Percentiles rank a stretch among this genome's conserved stretches.
Evolutionary conservation across 805 yeast species (phyloP).

Genomic region (Wickerhamiella qilinensis): DNA sequence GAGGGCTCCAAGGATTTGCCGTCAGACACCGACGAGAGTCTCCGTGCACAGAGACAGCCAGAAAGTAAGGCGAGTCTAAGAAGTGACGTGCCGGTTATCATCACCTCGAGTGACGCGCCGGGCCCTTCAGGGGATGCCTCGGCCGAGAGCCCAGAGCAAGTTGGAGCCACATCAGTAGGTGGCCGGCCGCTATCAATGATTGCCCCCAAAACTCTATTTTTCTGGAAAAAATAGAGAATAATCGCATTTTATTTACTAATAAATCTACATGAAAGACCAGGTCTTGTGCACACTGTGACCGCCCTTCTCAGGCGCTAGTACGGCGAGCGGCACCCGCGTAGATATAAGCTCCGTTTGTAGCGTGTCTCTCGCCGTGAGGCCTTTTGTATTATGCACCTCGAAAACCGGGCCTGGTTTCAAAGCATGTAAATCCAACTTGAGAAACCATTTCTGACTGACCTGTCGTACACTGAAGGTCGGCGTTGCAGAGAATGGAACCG

Average conservation of each 20-base stretch:
- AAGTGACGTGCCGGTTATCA: no score
- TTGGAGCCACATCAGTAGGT: no score
- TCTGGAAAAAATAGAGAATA: no score
- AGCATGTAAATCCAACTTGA: slow-evolving; percentile 7
- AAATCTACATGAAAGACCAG: slow-evolving; percentile 8
- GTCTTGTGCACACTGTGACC: slow-evolving; percentile 8
- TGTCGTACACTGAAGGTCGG: slow-evolving; percentile 12
- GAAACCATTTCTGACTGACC: slow-evolving; percentile 11
- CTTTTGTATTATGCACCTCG: background rate
- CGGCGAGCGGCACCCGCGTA: slow-evolving; percentile 11
- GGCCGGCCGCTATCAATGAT: background rate
- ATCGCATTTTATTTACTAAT: background rate
- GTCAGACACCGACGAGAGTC: no score
- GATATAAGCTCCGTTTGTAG: slow-evolving; percentile 1
- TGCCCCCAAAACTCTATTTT: background rate
- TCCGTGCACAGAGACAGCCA: no score
- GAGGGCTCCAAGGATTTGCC: no score
- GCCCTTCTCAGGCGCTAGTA: slow-evolving; percentile 12
- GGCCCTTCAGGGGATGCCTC: no score
- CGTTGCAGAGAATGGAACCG: slow-evolving; percentile 11
- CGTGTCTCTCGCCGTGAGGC: background rate
- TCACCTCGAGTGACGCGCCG: no score
- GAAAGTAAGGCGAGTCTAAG: no score
- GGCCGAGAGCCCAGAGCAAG: no score
- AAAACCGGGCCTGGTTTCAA: background rate